Percentiles rank a stretch among this genome's conserved stretches.
Conservation (phyloP, 2,329 filamentous ascomycete genomes). For the Hypoxylon sp. region DNA sequence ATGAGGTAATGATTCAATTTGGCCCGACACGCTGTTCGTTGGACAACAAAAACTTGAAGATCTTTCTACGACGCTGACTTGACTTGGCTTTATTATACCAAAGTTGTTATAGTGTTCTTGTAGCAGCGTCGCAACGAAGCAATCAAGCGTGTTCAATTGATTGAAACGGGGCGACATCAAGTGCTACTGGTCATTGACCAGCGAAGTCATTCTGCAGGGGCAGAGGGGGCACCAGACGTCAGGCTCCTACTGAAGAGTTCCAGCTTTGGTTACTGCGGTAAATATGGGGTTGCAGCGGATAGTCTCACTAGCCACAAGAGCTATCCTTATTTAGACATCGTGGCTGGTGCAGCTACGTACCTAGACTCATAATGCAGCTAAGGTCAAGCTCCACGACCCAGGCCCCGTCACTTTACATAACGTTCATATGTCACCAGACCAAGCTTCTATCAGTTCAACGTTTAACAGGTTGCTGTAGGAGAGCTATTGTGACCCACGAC, state of each 20-base stretch:
- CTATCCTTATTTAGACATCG: not conserved
- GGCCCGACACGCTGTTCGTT: slow-evolving; percentile 21
- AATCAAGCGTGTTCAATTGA: slow-evolving; percentile 24
- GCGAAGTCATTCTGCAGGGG: slow-evolving; percentile 42
- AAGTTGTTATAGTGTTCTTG: slow-evolving; percentile 14
- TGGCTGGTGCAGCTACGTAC: slow-evolving; percentile 27
- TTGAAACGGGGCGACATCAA: slow-evolving; percentile 31
- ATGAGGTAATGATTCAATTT: slow-evolving; percentile 35
- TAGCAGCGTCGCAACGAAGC: slow-evolving; percentile 14
- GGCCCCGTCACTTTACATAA: slow-evolving; percentile 21
- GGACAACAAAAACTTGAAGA: slow-evolving; percentile 26
- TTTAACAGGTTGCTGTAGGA: slow-evolving; percentile 22
- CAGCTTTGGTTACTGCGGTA: slow-evolving; percentile 12
- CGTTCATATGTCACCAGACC: slow-evolving; percentile 39
- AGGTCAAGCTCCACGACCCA: slow-evolving; percentile 24
- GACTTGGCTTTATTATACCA: slow-evolving; percentile 25
- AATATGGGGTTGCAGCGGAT: slow-evolving; percentile 30
- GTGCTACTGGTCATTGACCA: slow-evolving; percentile 37
- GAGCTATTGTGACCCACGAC: slow-evolving; percentile 35
- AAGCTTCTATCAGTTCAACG: slow-evolving; percentile 26
- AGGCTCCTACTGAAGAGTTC: slow-evolving; percentile 18
- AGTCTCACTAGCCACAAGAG: slow-evolving; percentile 32
- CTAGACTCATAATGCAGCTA: not conserved
- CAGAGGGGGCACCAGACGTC: slow-evolving; percentile 38
- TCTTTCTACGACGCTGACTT: slow-evolving; percentile 12